Base-by-base conservation (phyloP, 1,284 basidiomycete species). In the Trametes polyzona region DNA sequence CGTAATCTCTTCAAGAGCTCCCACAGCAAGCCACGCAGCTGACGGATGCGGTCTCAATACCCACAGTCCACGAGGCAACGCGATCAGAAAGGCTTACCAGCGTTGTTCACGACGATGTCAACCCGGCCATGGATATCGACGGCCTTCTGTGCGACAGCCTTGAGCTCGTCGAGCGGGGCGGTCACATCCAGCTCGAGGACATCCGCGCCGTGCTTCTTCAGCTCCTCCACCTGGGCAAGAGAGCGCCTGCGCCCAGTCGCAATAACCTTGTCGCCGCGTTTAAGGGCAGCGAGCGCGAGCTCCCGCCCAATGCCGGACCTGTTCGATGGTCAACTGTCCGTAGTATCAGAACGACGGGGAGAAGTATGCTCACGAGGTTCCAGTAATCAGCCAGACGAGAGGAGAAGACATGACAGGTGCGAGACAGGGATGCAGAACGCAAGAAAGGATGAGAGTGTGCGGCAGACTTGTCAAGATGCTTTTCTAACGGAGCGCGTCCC, bases 191-290 rank as follows among this genome's bases (percentile, higher is more conserved):
- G 21, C 17, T 47, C 44, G 19, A 47, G 44, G 2, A 47, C 30
- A 6, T 47, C 44, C 10, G 44, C 44, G 44, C 44, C 44, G 12
- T 47, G 44, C 30, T 29, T 32, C 44, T 47, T 47, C 19, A 47
- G 30, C 19, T 47, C 44, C 30, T 47, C 44, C 4, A 47, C 44
- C 21, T 47, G 44, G 12, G 30, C 30, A 14, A 47, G 32, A 5
- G 44, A 47, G 19, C 44, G 44, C 44, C 24, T 32, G 11, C 44
- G 44, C 2, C 44, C 44, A 17, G 44, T 47, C 30, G 44, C 44
- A n/a, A 47, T 47, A 32, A 47, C 44, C 44, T 47, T 47, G 44
- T 47, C 44, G 14, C 44, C 44, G 21, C 44, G 44, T 23, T 33
- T 35, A 21, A 47, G 44, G 8, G 44, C 44, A 12, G 44, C 44